phyloP scores from a whole-genome alignment of 768 basidiomycete species.

The Termitomyces sp. region DNA sequence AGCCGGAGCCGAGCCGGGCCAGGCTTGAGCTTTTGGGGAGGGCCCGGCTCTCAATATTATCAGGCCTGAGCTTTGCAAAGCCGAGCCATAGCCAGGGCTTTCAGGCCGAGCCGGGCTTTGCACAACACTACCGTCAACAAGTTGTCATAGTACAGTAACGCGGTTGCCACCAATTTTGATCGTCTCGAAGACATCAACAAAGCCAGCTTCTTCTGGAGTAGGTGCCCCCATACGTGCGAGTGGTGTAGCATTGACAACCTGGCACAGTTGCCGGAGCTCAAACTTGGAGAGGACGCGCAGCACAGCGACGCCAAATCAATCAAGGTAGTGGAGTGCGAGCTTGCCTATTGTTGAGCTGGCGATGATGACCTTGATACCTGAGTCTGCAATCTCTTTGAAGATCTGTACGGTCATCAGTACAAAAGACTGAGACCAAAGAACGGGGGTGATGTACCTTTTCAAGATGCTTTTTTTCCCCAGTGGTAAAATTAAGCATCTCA shows the following conservation, averaged over 20 bases:
- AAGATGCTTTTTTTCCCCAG: constrained; percentile 93
- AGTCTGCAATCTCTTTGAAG: constrained; percentile 94
- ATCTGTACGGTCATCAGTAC: constrained; percentile 51
- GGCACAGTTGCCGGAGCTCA: constrained; percentile 89
- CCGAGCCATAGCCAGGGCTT: too few species aligned
- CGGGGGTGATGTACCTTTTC: constrained; percentile 60
- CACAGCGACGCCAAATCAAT: constrained; percentile 90
- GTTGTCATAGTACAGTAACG: constrained; percentile 93
- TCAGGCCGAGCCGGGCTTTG: too few species aligned
- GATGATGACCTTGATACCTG: constrained; percentile 91
- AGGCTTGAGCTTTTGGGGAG: too few species aligned
- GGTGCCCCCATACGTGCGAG: constrained; percentile 95
- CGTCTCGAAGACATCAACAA: constrained; percentile 91
- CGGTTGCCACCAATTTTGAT: constrained; percentile 97
- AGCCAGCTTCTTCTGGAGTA: constrained; percentile 93
- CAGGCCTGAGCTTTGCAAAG: too few species aligned
- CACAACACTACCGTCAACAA: constrained; percentile 60
- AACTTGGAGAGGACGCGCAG: constrained; percentile 98
- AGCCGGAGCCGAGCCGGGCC: too few species aligned
- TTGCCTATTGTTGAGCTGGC: constrained; percentile 93
- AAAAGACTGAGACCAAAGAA: constrained; percentile 2
- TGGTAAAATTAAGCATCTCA: constrained; percentile 96
- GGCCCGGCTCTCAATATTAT: too few species aligned
- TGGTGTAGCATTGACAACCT: constrained; percentile 94
- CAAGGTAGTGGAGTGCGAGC: constrained; percentile 94